Conservation (phyloP, 805 yeast genomes). For the Pichia sporocuriosa region DNA sequence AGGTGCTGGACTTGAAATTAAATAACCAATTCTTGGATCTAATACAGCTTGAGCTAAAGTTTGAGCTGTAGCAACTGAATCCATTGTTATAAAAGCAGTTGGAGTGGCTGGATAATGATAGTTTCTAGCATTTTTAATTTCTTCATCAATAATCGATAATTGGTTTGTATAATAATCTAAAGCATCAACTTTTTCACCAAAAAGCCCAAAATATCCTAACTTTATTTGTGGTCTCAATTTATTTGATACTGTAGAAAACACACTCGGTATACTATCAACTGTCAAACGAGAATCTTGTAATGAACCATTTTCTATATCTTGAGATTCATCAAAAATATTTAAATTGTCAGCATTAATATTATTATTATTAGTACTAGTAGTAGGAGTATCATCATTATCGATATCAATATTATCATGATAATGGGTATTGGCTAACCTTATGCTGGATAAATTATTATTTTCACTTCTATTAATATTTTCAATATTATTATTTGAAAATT, state of each 20-base stretch:
- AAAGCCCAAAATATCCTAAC: conserved; percentile 52
- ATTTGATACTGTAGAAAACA: conserved; percentile 13
- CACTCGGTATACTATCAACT: background rate
- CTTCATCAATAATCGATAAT: conserved; percentile 61
- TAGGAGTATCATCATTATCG: background rate
- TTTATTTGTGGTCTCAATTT: conserved; percentile 55
- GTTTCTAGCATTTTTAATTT: conserved; percentile 56
- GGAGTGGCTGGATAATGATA: conserved; percentile 77
- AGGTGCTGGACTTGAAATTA: conserved; percentile 83
- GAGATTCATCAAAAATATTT: background rate
- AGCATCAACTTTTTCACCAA: conserved; percentile 73
- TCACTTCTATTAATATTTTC: background rate
- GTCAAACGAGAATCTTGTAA: background rate
- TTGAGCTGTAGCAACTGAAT: conserved; percentile 90
- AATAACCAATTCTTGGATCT: conserved; percentile 79
- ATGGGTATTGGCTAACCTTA: background rate
- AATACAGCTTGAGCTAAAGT: conserved; percentile 93
- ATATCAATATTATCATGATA: background rate
- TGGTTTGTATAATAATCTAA: conserved; percentile 69
- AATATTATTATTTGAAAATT: background rate
- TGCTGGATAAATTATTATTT: no score
- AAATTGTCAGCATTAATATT: no score
- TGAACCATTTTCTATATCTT: background rate
- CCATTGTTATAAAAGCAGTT: conserved; percentile 92
- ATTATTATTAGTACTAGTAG: background rate